Evolutionary conservation across 2,329 filamentous ascomycete genomes (phyloP).

Genomic region (Onygenales sp.): DNA sequence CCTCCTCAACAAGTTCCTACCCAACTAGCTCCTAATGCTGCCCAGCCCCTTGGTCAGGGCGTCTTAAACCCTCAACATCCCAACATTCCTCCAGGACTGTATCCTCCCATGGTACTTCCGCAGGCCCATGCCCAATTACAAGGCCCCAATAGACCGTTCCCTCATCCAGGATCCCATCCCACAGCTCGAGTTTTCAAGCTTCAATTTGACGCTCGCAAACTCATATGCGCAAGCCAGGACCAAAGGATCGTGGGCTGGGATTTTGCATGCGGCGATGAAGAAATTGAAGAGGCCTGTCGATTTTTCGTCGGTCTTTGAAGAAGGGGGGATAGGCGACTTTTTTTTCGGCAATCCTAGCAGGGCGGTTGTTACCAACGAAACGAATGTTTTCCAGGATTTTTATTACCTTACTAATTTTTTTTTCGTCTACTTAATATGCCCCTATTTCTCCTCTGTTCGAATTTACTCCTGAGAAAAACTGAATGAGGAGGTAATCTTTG

Average conservation of each 20-base stretch:
- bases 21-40: background rate
- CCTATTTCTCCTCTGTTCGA: no score
- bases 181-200: conserved; percentile 79
- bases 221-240: conserved; percentile 91
- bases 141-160: conserved; percentile 19
- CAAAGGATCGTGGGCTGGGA: conserved; percentile 94
- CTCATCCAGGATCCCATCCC: conserved; percentile 22
- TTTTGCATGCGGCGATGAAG: conserved; percentile 77
- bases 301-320: conserved; percentile 55
- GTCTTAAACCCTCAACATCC: background rate
- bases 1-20: background rate
- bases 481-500: no score
- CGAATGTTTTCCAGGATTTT: no score
- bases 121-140: conserved; percentile 6
- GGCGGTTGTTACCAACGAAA: no score
- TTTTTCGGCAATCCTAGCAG: background rate
- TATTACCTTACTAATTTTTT: no score
- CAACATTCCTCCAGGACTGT: background rate
- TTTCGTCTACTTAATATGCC: no score
- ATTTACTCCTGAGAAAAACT: no score
- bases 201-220: conserved; percentile 86
- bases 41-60: background rate
- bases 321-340: background rate
- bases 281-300: conserved; percentile 65
- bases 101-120: background rate